Conservation (phyloP, 495 filamentous ascomycete genomes). For the Aeminium ludgeri region DNA sequence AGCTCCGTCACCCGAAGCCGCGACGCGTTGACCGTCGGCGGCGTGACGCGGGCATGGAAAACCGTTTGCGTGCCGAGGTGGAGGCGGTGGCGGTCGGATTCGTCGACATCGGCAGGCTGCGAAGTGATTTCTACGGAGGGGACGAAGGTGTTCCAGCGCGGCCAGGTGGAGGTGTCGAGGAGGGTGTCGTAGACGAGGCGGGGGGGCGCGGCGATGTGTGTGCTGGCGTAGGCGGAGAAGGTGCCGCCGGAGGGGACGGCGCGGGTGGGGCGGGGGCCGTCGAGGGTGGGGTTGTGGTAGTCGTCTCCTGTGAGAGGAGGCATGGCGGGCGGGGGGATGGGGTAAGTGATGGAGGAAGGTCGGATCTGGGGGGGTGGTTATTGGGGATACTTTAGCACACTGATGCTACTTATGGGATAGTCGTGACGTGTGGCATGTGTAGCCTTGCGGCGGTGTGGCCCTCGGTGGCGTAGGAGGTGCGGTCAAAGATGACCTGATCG, state of each 20-base stretch:
- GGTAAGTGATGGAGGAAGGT: too few species aligned
- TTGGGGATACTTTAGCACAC: too few species aligned
- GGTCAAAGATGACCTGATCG: too few species aligned
- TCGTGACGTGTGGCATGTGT: too few species aligned
- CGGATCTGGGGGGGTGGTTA: too few species aligned
- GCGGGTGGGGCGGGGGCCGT: constrained; percentile 5
- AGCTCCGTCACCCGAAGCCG: constrained; percentile 4
- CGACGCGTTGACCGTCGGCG: not conserved
- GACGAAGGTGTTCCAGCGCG: constrained; percentile 17
- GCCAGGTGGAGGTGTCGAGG: constrained; percentile 6
- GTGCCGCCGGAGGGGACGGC: constrained; percentile 9
- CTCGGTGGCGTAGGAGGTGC: too few species aligned
- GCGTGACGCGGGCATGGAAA: constrained; percentile 5
- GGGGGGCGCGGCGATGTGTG: constrained; percentile 10
- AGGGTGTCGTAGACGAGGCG: constrained; percentile 8
- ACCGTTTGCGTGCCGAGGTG: constrained; percentile 11
- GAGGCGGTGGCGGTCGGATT: constrained; percentile 3
- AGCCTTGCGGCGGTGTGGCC: too few species aligned
- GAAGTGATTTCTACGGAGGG: constrained; percentile 7
- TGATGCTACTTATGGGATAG: too few species aligned
- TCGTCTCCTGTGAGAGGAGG: constrained; percentile 3
- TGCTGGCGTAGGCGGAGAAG: constrained; percentile 14
- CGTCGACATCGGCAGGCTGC: not conserved
- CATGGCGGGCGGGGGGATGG: too few species aligned
- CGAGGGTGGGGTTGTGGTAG: constrained; percentile 9